phyloP scores from a whole-genome alignment of 257 asterid genomes.

The Capsicum pubescens region DNA sequence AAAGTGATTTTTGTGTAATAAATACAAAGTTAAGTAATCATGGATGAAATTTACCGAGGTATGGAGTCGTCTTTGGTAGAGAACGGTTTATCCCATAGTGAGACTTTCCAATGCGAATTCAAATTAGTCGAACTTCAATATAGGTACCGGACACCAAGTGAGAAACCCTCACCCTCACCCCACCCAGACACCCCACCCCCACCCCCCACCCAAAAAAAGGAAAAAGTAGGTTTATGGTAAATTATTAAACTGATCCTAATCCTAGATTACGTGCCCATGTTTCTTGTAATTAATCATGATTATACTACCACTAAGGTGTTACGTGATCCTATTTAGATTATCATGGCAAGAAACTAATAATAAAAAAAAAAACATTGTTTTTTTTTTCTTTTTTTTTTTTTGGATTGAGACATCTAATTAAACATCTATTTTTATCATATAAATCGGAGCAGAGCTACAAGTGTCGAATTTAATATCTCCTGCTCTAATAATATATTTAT shows the following conservation, averaged over 20 bases:
- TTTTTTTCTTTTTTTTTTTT: not conserved
- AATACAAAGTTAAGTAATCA: too few species aligned
- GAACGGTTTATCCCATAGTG: too few species aligned
- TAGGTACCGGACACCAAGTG: too few species aligned
- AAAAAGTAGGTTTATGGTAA: not conserved
- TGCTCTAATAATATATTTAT: not conserved
- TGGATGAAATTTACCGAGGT: too few species aligned
- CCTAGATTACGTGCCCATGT: not conserved
- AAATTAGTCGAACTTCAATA: too few species aligned
- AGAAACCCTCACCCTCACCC: too few species aligned
- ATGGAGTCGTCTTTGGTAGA: too few species aligned
- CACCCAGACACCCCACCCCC: too few species aligned
- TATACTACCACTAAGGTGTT: slow-evolving; percentile 2
- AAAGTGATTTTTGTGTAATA: too few species aligned
- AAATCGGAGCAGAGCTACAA: fast-evolving
- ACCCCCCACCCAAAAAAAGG: too few species aligned
- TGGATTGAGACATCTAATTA: not conserved
- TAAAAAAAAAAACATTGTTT: not conserved
- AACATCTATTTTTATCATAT: not conserved
- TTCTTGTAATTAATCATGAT: not conserved
- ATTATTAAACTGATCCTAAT: not conserved
- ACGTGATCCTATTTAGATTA: not conserved
- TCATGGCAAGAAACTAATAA: not conserved
- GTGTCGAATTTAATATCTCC: fast-evolving
- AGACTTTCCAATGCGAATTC: too few species aligned